Evolutionary conservation across 371 early-diverging fungal genomes (phyloP), one percentile per base, ranked within the genome.

Genomic region (Nematocida ironsii): DNA sequence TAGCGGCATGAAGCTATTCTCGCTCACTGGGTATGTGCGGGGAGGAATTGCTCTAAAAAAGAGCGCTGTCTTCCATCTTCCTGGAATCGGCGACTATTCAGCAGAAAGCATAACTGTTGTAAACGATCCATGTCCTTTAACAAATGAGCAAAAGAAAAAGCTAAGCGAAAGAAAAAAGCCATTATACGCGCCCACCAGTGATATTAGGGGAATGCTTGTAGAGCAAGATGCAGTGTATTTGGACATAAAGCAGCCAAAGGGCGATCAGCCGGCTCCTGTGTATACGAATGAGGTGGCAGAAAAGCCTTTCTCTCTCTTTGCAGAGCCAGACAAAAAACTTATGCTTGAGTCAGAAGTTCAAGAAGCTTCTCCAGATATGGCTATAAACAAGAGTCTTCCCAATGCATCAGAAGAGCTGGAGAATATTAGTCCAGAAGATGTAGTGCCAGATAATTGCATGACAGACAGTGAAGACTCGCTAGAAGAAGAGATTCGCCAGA

Each of bases 81-180:
- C 83, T n/a, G 83, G 78, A 42, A 56, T 83, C 11, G 83, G 74
- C 56, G 72, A 83, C 68, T 71, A 64, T 39, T 61, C 23, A 4
- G 50, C 71, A 40, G 71, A 70, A 23, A 50, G 50, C 61, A 71
- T 76, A 20, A 25, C 11, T 13, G 55, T 66, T 6, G n/a, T 78
- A 33, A 45, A 83, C 20, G 83, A 78, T 54, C 76, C 74, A 39
- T 76, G 78, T 44, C 82, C 73, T 9, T 44, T 72, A 25, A 23
- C 42, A 6, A 40, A 16, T 20, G 7, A 48, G 11, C 80, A 78
- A 60, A 78, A 78, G 60, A 78, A 60, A 52, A 56, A 62, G 45
- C 68, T 78, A 5, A 78, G 80, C 62, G 80, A 78, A 70, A 78
- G 80, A 62, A 78, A 78, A 40, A 78, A 78, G 72, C 80, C 80